phyloP scores from a whole-genome alignment of 176 grass and related monocot genomes.

The Triticum dicoccoides region DNA sequence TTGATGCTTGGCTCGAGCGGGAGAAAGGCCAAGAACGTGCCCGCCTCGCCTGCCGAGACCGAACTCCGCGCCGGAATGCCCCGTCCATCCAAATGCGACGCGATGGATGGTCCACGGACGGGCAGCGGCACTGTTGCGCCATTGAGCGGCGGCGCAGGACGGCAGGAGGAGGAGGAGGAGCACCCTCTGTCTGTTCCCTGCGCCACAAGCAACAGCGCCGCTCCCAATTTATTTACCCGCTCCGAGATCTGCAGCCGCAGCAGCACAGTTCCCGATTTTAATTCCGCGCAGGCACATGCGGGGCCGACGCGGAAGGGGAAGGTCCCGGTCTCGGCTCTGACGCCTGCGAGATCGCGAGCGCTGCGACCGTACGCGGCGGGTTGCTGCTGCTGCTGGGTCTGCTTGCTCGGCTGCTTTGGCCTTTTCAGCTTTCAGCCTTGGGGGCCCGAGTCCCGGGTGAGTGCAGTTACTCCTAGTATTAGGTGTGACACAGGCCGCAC shows the following conservation, averaged over 20 bases:
- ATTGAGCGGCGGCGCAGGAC: neutral
- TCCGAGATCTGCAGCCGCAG: slow-evolving; percentile 26
- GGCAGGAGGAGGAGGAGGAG: neutral
- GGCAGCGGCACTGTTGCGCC: neutral
- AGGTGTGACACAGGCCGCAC: neutral
- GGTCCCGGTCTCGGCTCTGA: neutral
- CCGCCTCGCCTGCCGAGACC: neutral
- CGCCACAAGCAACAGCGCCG: slow-evolving; percentile 37
- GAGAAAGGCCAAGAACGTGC: neutral
- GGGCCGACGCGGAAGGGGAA: neutral
- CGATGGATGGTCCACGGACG: neutral
- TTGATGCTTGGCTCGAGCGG: neutral
- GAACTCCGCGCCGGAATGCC: neutral
- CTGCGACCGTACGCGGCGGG: too few relatives aligned
- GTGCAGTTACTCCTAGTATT: neutral
- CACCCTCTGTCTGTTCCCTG: slow-evolving; percentile 18
- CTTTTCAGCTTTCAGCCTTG: slow-evolving; percentile 8
- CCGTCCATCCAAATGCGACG: neutral
- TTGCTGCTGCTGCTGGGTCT: too few relatives aligned
- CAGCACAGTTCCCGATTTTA: slow-evolving; percentile 4
- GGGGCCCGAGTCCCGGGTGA: neutral
- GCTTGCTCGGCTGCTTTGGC: neutral
- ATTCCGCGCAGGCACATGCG: slow-evolving; percentile 29
- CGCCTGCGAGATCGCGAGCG: neutral
- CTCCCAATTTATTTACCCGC: neutral